These are phyloP conservation scores for Magnolia sinica DNA, from an alignment of 164 flowering plant species.

Conservation along the genomic window DNA sequence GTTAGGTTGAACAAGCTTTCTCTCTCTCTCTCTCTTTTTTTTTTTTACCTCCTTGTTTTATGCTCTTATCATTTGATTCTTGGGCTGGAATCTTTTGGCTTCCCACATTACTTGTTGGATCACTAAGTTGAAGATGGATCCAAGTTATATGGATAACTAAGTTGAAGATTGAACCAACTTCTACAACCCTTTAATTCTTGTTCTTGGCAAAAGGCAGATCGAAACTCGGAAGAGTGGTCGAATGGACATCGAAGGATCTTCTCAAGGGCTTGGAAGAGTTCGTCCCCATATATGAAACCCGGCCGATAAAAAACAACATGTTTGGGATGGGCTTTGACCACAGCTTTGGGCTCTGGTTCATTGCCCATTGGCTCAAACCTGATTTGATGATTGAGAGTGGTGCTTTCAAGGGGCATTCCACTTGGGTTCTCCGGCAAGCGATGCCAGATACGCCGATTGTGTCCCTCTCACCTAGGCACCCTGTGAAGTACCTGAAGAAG, in stretches of 20 bases:
- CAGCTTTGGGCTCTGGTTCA: conserved; percentile 99
- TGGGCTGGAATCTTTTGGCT: neutral
- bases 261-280: conserved; percentile 93
- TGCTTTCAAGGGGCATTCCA: conserved; percentile 97
- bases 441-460: conserved; percentile 75
- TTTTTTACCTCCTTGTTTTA: neutral
- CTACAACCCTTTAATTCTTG: conserved; percentile 35
- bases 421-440: conserved; percentile 97
- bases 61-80: neutral
- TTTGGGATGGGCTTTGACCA: conserved; percentile 99
- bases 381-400: conserved; percentile 97
- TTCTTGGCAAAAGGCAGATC: conserved; percentile 97
- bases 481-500: conserved; percentile 89
- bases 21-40: no score
- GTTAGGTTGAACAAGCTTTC: no score
- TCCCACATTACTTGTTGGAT: neutral
- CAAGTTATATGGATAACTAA: neutral
- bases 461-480: conserved; percentile 87
- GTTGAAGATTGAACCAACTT: neutral
- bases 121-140: neutral
- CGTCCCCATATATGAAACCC: conserved; percentile 83
- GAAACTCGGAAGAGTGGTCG: conserved; percentile 83
- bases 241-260: conserved; percentile 91
- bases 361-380: conserved; percentile 87
- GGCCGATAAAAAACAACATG: conserved; percentile 92